Evolutionary conservation across 768 basidiomycete species (phyloP).

Genomic region (Gymnopilus junonius): DNA sequence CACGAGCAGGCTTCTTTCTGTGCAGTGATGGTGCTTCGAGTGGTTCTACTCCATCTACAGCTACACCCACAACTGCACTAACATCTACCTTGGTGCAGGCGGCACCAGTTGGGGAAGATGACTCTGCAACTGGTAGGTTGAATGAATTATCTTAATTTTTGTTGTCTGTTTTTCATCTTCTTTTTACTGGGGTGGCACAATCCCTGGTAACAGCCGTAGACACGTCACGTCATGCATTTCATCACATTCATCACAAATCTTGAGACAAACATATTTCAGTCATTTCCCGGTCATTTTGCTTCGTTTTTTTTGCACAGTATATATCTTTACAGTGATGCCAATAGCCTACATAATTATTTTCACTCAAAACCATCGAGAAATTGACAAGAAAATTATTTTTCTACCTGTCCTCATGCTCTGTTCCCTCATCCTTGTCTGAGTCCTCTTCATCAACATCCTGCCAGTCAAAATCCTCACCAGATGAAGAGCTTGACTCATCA

Average conservation of each 20-base stretch:
- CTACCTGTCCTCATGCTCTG: not conserved
- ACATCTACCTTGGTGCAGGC: not conserved
- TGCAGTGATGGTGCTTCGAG: no score
- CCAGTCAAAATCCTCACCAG: not conserved
- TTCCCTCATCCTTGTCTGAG: no score
- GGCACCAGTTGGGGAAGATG: constrained; percentile 11
- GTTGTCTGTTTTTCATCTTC: not conserved
- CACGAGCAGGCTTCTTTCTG: not conserved
- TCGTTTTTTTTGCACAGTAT: not conserved
- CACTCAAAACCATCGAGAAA: not conserved
- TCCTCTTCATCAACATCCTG: not conserved
- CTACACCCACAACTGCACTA: not conserved
- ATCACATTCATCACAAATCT: not conserved
- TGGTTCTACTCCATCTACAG: not conserved
- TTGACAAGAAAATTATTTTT: not conserved
- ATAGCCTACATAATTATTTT: not conserved
- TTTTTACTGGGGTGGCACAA: not conserved
- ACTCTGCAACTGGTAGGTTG: constrained; percentile 31
- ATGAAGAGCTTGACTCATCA: not conserved
- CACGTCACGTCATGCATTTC: not conserved
- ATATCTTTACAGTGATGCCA: not conserved
- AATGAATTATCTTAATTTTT: no score
- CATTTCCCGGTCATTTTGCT: not conserved
- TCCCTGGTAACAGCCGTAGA: not conserved
- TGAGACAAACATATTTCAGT: not conserved